These are phyloP conservation scores for Pichia pseudocactophila DNA, from an alignment of 805 yeast genomes.

Conservation along the genomic window DNA sequence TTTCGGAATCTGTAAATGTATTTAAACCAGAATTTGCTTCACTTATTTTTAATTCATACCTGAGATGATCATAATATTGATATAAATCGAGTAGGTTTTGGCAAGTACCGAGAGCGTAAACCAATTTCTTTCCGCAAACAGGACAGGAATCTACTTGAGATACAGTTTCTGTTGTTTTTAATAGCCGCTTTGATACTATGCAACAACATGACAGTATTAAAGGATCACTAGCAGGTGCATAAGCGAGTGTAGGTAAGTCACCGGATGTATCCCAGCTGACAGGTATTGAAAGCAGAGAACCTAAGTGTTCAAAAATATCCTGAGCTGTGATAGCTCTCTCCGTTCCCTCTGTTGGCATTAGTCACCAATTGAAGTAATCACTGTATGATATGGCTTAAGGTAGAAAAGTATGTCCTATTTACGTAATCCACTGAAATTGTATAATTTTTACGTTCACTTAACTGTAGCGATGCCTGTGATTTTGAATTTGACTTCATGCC, in stretches of 20 bases:
- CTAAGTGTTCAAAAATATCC: neutral
- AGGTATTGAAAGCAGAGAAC: neutral
- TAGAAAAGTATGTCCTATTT: no score
- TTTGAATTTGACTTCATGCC: no score
- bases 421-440: no score
- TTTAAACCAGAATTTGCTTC: no score
- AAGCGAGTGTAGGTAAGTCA: neutral
- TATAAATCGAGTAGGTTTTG: conserved; percentile 26
- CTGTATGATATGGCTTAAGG: no score
- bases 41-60: conserved; percentile 6
- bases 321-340: neutral
- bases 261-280: neutral
- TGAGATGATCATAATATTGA: conserved; percentile 9
- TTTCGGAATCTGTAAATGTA: no score
- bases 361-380: no score
- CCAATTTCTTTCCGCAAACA: conserved; percentile 22
- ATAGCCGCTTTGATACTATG: neutral
- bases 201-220: neutral
- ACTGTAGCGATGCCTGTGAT: no score
- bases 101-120: conserved; percentile 25
- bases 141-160: conserved; percentile 25
- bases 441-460: no score
- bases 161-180: neutral
- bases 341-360: neutral
- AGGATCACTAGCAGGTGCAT: conserved; percentile 2